phyloP scores from a whole-genome alignment of 495 filamentous ascomycete species.

The Pseudevernia furfuracea region DNA sequence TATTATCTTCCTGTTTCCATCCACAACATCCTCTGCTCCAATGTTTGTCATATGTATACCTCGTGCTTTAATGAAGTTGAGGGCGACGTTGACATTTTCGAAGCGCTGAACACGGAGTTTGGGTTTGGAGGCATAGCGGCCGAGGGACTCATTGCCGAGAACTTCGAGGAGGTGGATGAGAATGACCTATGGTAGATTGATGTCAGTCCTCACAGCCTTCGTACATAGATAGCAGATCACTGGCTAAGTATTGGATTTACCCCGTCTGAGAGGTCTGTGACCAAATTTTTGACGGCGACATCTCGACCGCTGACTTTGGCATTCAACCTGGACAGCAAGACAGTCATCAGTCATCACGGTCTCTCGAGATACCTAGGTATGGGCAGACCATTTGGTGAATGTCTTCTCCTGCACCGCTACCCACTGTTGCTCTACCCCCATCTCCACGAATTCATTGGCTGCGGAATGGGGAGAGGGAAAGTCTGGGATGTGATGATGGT shows the following conservation, averaged over 20 bases:
- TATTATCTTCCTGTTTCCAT: conserved; percentile 96
- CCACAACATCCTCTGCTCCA: conserved; percentile 95
- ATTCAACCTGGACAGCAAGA: conserved; percentile 63
- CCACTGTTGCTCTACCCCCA: conserved; percentile 80
- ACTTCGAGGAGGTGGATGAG: conserved; percentile 96
- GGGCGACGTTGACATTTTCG: conserved; percentile 94
- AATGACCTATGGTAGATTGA: conserved; percentile 52
- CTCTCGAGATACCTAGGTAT: background rate
- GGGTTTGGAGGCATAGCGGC: conserved; percentile 89
- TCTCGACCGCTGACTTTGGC: conserved; percentile 76
- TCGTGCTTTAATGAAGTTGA: conserved; percentile 84
- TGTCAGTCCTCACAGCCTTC: background rate
- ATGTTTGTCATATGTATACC: conserved; percentile 98
- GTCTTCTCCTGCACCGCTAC: conserved; percentile 97
- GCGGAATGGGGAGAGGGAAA: background rate
- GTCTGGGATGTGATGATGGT: background rate
- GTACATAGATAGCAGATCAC: background rate
- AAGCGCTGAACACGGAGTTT: conserved; percentile 95
- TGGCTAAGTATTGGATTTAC: conserved; percentile 44
- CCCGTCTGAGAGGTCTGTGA: conserved; percentile 84
- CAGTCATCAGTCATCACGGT: background rate
- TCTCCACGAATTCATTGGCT: conserved; percentile 29
- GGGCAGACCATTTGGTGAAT: conserved; percentile 88
- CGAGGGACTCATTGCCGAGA: conserved; percentile 84
- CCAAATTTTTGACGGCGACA: conserved; percentile 71